Evolutionary conservation across 208 protist genomes (phyloP).

Genomic region (Phytomonas sp.): DNA sequence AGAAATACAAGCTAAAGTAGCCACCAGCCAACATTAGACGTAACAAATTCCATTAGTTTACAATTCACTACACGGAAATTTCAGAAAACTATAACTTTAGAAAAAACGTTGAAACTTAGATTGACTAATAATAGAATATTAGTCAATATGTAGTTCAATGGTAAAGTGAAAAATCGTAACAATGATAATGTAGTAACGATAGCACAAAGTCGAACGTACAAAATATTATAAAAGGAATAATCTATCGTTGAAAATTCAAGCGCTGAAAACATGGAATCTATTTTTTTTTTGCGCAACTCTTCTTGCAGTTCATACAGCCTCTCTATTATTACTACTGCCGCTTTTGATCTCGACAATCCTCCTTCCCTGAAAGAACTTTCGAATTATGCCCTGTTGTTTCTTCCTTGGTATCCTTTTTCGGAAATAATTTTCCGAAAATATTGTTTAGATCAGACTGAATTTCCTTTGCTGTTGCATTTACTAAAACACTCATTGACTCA

Average conservation of each 20-base stretch:
- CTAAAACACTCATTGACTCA: constrained; percentile 46
- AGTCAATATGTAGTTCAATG: not conserved
- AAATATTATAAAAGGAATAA: not conserved
- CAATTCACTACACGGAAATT: not conserved
- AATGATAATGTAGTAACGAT: not conserved
- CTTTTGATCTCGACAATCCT: not conserved
- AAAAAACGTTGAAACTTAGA: not conserved
- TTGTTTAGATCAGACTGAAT: constrained; percentile 35
- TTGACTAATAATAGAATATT: not conserved
- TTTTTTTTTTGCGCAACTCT: not conserved
- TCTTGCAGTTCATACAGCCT: not conserved
- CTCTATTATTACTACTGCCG: not conserved
- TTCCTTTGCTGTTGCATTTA: constrained; percentile 38
- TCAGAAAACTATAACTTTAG: not conserved
- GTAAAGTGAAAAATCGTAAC: not conserved
- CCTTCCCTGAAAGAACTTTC: not conserved
- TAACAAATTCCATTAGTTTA: not conserved
- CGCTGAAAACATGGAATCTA: not conserved
- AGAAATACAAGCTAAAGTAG: not conserved
- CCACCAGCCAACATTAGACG: not conserved
- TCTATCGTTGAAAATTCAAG: not conserved
- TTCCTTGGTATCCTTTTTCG: not conserved
- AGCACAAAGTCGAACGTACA: not conserved
- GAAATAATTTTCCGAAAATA: not conserved
- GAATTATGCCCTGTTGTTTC: not conserved